Conservation (phyloP, 345 rosid species). For the Jatropha curcas region DNA sequence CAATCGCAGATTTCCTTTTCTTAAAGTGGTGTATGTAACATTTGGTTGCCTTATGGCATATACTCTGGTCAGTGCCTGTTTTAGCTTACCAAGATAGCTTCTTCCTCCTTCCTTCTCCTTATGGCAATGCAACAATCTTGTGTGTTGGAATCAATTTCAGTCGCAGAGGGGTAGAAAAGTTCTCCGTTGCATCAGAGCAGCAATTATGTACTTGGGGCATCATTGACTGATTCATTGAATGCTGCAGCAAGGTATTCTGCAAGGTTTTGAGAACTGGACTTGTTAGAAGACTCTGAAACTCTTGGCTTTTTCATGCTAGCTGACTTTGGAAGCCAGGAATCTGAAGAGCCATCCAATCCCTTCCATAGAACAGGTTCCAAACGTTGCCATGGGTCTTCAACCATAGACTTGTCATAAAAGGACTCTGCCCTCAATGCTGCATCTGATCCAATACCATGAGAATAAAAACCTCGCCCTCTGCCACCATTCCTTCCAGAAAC, state of each 20-base stretch:
- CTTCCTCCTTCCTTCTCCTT: not conserved
- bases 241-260: slow-evolving; percentile 88
- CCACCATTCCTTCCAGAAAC: slow-evolving; percentile 45
- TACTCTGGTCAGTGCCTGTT: not conserved
- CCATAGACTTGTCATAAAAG: slow-evolving; percentile 67
- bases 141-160: not conserved
- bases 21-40: not conserved
- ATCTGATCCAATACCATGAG: slow-evolving; percentile 26
- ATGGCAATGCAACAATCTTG: not conserved
- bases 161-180: not conserved
- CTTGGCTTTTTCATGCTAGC: slow-evolving; percentile 45
- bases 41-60: not conserved
- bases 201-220: slow-evolving; percentile 12
- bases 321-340: slow-evolving; percentile 68
- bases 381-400: slow-evolving; percentile 77
- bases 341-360: slow-evolving; percentile 38
- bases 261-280: slow-evolving; percentile 55
- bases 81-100: not conserved
- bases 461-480: slow-evolving; percentile 41
- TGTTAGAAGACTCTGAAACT: slow-evolving; percentile 44
- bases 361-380: slow-evolving; percentile 64
- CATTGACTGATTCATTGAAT: slow-evolving; percentile 53
- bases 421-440: slow-evolving; percentile 39
- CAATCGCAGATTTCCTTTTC: not conserved
- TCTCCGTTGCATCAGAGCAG: not conserved